phyloP scores from a whole-genome alignment of 352 stramenopile genomes.

The Phytophthora europaea region DNA sequence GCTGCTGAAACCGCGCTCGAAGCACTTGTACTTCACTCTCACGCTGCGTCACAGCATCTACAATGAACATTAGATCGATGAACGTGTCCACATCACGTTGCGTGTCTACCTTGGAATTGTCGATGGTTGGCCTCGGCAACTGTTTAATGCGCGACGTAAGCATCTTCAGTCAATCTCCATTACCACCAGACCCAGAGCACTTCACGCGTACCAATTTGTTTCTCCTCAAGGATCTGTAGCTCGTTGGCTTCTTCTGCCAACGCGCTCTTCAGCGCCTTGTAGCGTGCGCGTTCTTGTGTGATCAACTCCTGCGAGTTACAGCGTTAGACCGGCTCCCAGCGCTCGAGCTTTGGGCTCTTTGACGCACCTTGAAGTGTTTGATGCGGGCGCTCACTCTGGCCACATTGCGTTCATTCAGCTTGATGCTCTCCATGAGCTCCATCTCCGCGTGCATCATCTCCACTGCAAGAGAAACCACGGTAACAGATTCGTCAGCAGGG shows the following conservation, averaged over 20 bases:
- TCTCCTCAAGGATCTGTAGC: slow-evolving; percentile 55
- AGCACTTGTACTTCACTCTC: slow-evolving; percentile 48
- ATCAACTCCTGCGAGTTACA: slow-evolving; percentile 48
- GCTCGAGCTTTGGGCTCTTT: neutral
- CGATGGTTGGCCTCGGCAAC: slow-evolving; percentile 56
- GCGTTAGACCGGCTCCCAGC: neutral
- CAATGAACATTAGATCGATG: slow-evolving; percentile 2
- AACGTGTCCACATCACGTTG: neutral
- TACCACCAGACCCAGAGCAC: neutral
- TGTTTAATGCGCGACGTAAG: slow-evolving; percentile 18
- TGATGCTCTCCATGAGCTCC: slow-evolving; percentile 76
- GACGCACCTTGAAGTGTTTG: slow-evolving; percentile 63
- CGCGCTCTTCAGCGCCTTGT: slow-evolving; percentile 42
- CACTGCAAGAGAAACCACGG: slow-evolving; percentile 45
- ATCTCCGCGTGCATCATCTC: slow-evolving; percentile 86
- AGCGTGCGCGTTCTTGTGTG: slow-evolving; percentile 48
- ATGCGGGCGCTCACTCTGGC: slow-evolving; percentile 52
- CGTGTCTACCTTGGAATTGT: slow-evolving; percentile 44
- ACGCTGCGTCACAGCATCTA: slow-evolving; percentile 47
- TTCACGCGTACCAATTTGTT: slow-evolving; percentile 43
- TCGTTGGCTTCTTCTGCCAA: slow-evolving; percentile 39
- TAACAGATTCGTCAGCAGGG: neutral
- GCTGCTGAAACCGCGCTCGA: slow-evolving; percentile 39
- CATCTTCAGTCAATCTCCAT: slow-evolving; percentile 4
- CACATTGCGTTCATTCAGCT: slow-evolving; percentile 69